These are phyloP conservation scores for Barnettozyma salicaria DNA, from an alignment of 805 yeast genomes.

Conservation along the genomic window DNA sequence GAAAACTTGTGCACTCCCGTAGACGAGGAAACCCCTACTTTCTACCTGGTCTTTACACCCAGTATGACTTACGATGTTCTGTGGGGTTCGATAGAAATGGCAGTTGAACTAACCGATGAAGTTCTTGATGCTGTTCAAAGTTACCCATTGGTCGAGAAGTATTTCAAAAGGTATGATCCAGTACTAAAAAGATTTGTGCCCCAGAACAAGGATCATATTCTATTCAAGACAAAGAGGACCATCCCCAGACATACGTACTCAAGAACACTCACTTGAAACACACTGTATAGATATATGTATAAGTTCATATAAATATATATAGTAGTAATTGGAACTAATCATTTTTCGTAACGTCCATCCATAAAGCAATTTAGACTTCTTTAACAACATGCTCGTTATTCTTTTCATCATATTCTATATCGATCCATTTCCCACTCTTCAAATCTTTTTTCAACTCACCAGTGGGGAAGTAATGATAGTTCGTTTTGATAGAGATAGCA, in stretches of 20 bases:
- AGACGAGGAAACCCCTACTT: too few relatives aligned
- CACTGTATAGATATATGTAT: too few relatives aligned
- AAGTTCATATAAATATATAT: not conserved
- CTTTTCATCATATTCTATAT: slow-evolving; percentile 40
- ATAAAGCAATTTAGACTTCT: slow-evolving; percentile 10
- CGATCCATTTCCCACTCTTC: slow-evolving; percentile 47
- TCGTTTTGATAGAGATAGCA: slow-evolving; percentile 80
- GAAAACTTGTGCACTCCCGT: too few relatives aligned
- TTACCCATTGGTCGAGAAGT: slow-evolving; percentile 6
- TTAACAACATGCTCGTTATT: slow-evolving; percentile 25
- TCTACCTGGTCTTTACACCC: too few relatives aligned
- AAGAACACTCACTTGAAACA: too few relatives aligned
- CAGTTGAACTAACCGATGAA: not conserved
- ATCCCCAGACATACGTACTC: too few relatives aligned
- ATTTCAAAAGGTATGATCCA: slow-evolving; percentile 4
- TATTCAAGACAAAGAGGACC: too few relatives aligned
- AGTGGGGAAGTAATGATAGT: slow-evolving; percentile 84
- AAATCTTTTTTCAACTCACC: slow-evolving; percentile 48
- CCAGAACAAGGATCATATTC: not conserved
- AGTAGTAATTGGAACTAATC: not conserved
- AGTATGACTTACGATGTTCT: not conserved
- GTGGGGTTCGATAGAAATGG: too few relatives aligned
- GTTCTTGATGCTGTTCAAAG: not conserved
- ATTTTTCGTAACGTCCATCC: not conserved
- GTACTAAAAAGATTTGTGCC: not conserved